These are phyloP conservation scores for Protomyces inouyei DNA, from an alignment of 1,139 yeast species.

Conservation along the genomic window DNA sequence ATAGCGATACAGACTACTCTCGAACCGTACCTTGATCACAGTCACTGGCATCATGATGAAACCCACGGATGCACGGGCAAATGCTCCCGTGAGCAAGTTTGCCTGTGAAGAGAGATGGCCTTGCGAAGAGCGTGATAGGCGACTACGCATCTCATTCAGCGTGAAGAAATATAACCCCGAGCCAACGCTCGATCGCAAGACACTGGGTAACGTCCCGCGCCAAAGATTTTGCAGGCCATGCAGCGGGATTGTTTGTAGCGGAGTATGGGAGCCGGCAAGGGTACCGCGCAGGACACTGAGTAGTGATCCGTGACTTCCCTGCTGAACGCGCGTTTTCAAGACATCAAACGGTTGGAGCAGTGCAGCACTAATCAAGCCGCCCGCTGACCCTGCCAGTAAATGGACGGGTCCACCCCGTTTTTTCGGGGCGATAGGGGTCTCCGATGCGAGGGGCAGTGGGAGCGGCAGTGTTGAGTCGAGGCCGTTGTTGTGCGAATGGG, in stretches of 20 bases:
- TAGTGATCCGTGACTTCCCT: constrained; percentile 62
- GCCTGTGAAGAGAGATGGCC: constrained; percentile 52
- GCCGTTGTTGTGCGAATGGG: not conserved
- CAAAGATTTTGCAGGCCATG: constrained; percentile 47
- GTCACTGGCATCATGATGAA: constrained; percentile 96
- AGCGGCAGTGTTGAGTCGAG: not conserved
- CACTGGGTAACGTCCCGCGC: constrained; percentile 80
- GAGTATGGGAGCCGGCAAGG: constrained; percentile 48
- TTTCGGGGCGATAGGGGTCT: not conserved
- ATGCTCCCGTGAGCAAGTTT: constrained; percentile 70
- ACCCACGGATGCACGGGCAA: constrained; percentile 78
- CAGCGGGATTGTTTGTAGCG: not conserved
- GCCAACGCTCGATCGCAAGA: constrained; percentile 83
- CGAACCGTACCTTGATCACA: constrained; percentile 75
- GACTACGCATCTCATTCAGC: constrained; percentile 44
- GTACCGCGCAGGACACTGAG: constrained; percentile 90
- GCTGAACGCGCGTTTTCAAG: constrained; percentile 85
- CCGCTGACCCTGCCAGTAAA: constrained; percentile 74
- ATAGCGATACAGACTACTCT: constrained; percentile 58
- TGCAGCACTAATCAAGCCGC: constrained; percentile 80
- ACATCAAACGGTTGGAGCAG: constrained; percentile 85
- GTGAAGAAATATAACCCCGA: constrained; percentile 79
- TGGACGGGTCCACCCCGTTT: constrained; percentile 41
- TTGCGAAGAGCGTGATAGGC: constrained; percentile 44
- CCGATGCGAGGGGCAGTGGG: not conserved